Evolutionary conservation across 1,139 yeast genomes (phyloP), one percentile per base, ranked within the genome.

Genomic region (Geotrichum fermentans): DNA sequence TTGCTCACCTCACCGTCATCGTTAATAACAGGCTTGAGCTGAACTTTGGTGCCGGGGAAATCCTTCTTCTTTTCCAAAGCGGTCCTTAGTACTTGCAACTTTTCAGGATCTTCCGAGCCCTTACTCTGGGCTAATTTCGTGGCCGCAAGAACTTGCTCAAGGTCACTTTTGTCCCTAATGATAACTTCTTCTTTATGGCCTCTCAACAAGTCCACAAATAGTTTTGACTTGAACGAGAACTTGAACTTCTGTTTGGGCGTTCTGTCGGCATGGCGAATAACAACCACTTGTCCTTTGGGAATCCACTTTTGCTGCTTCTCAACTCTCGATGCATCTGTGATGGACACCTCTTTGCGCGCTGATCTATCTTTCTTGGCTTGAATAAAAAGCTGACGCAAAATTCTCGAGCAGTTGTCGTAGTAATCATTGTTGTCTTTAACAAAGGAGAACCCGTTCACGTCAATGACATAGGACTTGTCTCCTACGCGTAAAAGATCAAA

Each of bases 181-280:
- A 92, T 92, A 22, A 92, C 97, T 63, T 92, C 98, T 63, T 88
- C 96, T 56, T 83, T 87, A 62, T 92, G 96, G 1, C 97, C 97
- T 66, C 92, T 94, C 56, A 92, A 71, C 48, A 92, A 70, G 0
- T 94, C 86, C 43, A 89, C 82, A 61, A 92, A 94, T 11, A 88
- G 75, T 8, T 89, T 92, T 1, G 95, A 82, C 58, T 84, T 82
- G 72, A 92, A 92, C 0, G 97, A 89, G 67, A 88, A 94, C 64
- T 92, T 92, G 72, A 92, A 87, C 65, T 92, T 92, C 68, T 92
- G 98, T 64, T 92, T 92, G 13, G 98, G 98, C 0, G 98, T 92
- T 65, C 98, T 79, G 66, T 92, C 98, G 3, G 98, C 98, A 68
- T 92, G 98, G 61, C 98, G 80, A 48, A 94, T 83, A 30, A 92